A percentile compares a stretch with the other conserved stretches of the same genome.
Conservation (phyloP, 805 yeast species). For the Barnettozyma populi region DNA sequence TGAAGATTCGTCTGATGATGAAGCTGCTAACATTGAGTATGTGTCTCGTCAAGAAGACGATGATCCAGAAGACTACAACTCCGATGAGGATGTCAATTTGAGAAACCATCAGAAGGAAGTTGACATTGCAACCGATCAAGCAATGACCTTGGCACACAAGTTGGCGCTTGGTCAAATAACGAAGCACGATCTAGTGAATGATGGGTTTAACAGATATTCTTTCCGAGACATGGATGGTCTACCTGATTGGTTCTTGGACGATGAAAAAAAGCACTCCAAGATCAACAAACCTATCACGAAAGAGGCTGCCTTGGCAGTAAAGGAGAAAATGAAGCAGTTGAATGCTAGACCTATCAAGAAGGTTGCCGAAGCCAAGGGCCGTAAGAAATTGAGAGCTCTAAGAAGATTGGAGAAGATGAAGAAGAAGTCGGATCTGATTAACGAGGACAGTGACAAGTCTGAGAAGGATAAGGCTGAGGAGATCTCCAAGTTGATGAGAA, state of each 20-base stretch:
- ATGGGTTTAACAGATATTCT: conserved; percentile 87
- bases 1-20: conserved; percentile 20
- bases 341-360: conserved; percentile 98
- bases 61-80: conserved; percentile 39
- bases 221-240: conserved; percentile 87
- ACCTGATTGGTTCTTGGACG: conserved; percentile 97
- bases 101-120: conserved; percentile 56
- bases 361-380: conserved; percentile 95
- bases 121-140: conserved; percentile 87
- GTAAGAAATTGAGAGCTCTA: conserved; percentile 91
- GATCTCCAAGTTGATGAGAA: conserved; percentile 79
- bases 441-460: conserved; percentile 80
- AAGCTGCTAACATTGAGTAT: conserved; percentile 34
- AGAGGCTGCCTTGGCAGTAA: conserved; percentile 78
- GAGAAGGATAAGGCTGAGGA: conserved; percentile 95
- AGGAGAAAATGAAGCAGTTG: conserved; percentile 69
- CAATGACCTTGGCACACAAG: conserved; percentile 97
- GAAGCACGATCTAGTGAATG: conserved; percentile 82
- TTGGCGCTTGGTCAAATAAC: conserved; percentile 84
- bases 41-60: conserved; percentile 38
- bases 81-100: conserved; percentile 41
- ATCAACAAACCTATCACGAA: conserved; percentile 89
- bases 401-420: conserved; percentile 81
- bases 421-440: conserved; percentile 88
- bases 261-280: conserved; percentile 82